Base-by-base conservation (phyloP, 129 eudicot species). In the Arctium lappa region DNA sequence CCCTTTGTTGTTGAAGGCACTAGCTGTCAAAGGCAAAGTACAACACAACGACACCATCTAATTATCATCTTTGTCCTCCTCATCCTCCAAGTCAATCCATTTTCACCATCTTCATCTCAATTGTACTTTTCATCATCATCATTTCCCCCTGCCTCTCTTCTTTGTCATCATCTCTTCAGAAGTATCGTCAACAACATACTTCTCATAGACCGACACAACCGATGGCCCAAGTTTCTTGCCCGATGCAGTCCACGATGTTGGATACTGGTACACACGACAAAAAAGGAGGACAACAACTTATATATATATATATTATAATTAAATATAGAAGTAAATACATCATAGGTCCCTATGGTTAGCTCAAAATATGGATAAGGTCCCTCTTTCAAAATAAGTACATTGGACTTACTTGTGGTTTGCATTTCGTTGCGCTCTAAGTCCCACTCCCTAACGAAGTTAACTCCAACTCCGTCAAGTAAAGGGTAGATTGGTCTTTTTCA, bases 211-310 rank as follows among this genome's bases (percentile, higher is more conserved):
- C 33, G 93, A 87, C 1, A 88, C 74, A 7, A 91, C 72, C 18
- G 86, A 83, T 1, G 89, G 88, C 0, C 82, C 86, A 6, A 93
- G 85, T 33, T 78, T 88, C 7, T 84, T 22, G 0, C 98, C 96
- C 30, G 94, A 72, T 13, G 91, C 89, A 6, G 81, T 72, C 96
- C 96, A 91, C 15, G 92, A 69, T 39, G 94, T 89, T 66, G 83
- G 85, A 8, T 85, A 39, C 46, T 87, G 89, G 79, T 96, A 93
- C 3, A 75, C 72, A 37, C 88, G 92, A 83, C 97, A 91, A 3
- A 93, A 87, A 16, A 91, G 85, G 69, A 1, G 36, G 36, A 33
- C 36, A 22, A 22, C 27, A 33, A 33, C 36, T 33, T 33, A 33
- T 33, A 33, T 33, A 33, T 33, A 33, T 22, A 22, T 22, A 22